Conservation (phyloP, 257 asterid genomes). For the Thymus quinquecostatus region DNA sequence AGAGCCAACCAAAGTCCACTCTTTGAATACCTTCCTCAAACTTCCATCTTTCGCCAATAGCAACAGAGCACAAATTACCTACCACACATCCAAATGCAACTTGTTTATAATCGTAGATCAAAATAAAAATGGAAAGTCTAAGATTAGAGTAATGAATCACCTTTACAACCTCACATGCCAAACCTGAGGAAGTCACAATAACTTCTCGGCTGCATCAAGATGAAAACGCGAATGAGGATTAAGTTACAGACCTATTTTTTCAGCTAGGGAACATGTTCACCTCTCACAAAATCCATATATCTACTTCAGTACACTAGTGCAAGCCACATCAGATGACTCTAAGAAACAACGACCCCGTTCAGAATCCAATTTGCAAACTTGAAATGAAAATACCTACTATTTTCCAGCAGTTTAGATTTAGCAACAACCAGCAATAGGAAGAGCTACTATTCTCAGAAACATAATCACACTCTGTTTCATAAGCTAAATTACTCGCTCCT, state of each 20-base stretch:
- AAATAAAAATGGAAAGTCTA: slow-evolving; percentile 24
- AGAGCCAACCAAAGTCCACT: slow-evolving; percentile 85
- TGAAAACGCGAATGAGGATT: too few relatives aligned
- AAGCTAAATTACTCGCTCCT: too few relatives aligned
- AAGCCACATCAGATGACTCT: too few relatives aligned
- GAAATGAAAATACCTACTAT: neutral
- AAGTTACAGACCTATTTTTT: too few relatives aligned
- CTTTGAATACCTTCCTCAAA: slow-evolving; percentile 60
- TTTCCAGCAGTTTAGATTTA: neutral
- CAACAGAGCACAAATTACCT: slow-evolving; percentile 82
- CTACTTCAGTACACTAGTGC: too few relatives aligned
- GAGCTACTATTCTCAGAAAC: too few relatives aligned
- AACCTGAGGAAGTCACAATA: slow-evolving; percentile 84
- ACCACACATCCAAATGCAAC: slow-evolving; percentile 35
- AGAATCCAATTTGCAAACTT: neutral
- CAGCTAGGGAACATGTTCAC: too few relatives aligned
- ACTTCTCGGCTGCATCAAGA: slow-evolving; percentile 80
- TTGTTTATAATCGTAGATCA: too few relatives aligned
- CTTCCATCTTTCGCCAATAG: slow-evolving; percentile 83
- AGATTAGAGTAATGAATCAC: slow-evolving; percentile 50
- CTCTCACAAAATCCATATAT: too few relatives aligned
- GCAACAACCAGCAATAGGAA: neutral
- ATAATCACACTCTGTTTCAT: too few relatives aligned
- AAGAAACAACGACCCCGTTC: slow-evolving; percentile 7
- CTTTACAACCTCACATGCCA: slow-evolving; percentile 87